Percentiles rank a stretch among this genome's conserved stretches.
Conservation (phyloP, 176 grass and related monocot genomes). For the Dactylis glomerata region DNA sequence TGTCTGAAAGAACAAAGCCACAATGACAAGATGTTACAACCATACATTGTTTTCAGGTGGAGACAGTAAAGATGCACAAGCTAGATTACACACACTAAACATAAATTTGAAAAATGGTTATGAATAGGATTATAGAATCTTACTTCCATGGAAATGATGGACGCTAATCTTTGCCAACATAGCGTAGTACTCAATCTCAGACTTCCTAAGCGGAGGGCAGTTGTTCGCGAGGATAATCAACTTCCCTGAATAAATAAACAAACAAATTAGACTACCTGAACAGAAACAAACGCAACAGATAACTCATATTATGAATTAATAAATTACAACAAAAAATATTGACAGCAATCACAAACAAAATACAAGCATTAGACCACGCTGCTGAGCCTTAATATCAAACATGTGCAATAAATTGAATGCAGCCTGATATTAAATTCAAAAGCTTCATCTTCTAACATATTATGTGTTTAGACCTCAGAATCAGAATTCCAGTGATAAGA, state of each 20-base stretch:
- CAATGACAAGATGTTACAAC: too few species aligned
- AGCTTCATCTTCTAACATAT: too few species aligned
- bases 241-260: conserved; percentile 51
- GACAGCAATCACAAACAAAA: too few species aligned
- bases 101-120: background rate
- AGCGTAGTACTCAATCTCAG: conserved; percentile 96
- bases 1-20: conserved; percentile 31
- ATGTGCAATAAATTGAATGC: too few species aligned
- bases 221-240: conserved; percentile 83
- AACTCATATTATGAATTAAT: too few species aligned
- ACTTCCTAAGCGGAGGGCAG: conserved; percentile 82
- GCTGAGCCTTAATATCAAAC: too few species aligned
- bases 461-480: too few species aligned
- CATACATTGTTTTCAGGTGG: background rate
- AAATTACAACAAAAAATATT: too few species aligned
- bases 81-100: background rate
- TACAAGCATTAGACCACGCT: too few species aligned
- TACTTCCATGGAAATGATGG: conserved; percentile 93
- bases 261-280: background rate
- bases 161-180: conserved; percentile 88
- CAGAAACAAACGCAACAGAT: background rate
- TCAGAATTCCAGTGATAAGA: too few species aligned
- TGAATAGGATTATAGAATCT: conserved; percentile 6
- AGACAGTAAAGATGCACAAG: background rate
- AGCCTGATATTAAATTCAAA: too few species aligned